phyloP scores from a whole-genome alignment of 1,284 basidiomycete genomes.

The Prillingera fragicola region DNA sequence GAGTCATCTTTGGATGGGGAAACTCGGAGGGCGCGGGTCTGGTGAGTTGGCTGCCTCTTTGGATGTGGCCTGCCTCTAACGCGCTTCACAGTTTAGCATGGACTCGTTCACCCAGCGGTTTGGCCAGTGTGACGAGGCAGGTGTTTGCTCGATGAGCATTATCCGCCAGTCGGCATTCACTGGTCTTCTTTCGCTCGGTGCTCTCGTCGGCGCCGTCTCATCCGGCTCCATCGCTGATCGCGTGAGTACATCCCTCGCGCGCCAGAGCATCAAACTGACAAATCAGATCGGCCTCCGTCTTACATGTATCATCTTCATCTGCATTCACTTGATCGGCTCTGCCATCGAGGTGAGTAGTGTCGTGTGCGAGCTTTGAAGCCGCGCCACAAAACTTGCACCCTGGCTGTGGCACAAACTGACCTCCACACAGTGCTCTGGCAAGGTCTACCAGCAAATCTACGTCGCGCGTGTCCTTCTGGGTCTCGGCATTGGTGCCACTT shows the following conservation, averaged over 20 bases:
- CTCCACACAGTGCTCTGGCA: conserved; percentile 30
- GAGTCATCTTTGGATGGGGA: conserved; percentile 39
- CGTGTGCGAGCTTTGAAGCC: background rate
- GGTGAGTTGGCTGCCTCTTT: conserved; percentile 13
- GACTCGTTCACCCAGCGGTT: conserved; percentile 22
- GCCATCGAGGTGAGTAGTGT: conserved; percentile 43
- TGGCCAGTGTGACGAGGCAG: conserved; percentile 25
- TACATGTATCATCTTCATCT: conserved; percentile 45
- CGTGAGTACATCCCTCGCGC: conserved; percentile 18
- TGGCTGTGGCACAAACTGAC: too few relatives aligned
- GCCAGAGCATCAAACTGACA: background rate
- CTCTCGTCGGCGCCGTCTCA: conserved; percentile 42
- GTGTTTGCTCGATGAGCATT: conserved; percentile 23
- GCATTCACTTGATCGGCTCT: conserved; percentile 45
- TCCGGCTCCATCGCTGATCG: conserved; percentile 36
- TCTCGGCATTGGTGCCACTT: conserved; percentile 46
- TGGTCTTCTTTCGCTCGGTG: conserved; percentile 44
- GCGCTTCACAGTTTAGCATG: conserved; percentile 28
- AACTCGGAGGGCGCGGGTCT: conserved; percentile 37
- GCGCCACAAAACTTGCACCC: too few relatives aligned
- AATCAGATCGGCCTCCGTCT: conserved; percentile 38
- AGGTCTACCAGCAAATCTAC: conserved; percentile 40
- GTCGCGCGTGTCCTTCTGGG: conserved; percentile 47
- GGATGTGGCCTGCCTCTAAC: background rate
- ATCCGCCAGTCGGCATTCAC: conserved; percentile 42